Evolutionary conservation across 1,284 basidiomycete genomes (phyloP).

Genomic region (Rhizoctonia solani): DNA sequence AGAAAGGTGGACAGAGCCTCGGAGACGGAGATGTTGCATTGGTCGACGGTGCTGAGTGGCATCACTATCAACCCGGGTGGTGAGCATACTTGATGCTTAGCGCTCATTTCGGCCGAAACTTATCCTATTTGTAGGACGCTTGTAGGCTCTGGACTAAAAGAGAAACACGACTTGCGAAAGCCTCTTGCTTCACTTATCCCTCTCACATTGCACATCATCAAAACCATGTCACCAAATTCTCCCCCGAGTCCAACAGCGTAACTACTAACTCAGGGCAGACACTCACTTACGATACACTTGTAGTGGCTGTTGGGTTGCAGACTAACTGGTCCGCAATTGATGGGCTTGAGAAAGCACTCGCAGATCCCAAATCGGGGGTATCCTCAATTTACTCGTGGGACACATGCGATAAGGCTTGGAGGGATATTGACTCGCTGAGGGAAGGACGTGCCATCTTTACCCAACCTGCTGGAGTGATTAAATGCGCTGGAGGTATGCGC

Average conservation of each 20-base stretch:
- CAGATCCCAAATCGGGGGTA: slow-evolving; percentile 78
- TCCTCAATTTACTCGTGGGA: slow-evolving; percentile 91
- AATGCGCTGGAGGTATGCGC: slow-evolving; percentile 76
- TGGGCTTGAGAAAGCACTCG: slow-evolving; percentile 78
- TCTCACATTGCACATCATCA: slow-evolving; percentile 72
- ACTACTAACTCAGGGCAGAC: slow-evolving; percentile 70
- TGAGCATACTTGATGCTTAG: slow-evolving; percentile 44
- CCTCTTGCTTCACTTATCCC: slow-evolving; percentile 74
- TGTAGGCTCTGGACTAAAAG: slow-evolving; percentile 80
- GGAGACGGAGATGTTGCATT: slow-evolving; percentile 80
- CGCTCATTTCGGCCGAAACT: neutral
- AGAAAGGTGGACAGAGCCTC: slow-evolving; percentile 66
- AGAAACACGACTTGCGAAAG: slow-evolving; percentile 69
- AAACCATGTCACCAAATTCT: slow-evolving; percentile 76
- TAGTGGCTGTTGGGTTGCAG: slow-evolving; percentile 88
- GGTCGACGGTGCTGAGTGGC: slow-evolving; percentile 74
- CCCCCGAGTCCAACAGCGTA: slow-evolving; percentile 75
- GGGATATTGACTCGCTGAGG: slow-evolving; percentile 74
- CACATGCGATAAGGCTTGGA: slow-evolving; percentile 86
- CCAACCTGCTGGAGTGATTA: slow-evolving; percentile 92
- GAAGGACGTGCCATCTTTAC: slow-evolving; percentile 91
- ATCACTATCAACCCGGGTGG: slow-evolving; percentile 89
- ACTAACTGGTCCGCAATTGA: slow-evolving; percentile 80
- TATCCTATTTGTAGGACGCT: slow-evolving; percentile 68
- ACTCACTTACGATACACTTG: slow-evolving; percentile 83